Evolutionary conservation across 352 stramenopile genomes (phyloP).

Genomic region (Globisporangium okanoganense): DNA sequence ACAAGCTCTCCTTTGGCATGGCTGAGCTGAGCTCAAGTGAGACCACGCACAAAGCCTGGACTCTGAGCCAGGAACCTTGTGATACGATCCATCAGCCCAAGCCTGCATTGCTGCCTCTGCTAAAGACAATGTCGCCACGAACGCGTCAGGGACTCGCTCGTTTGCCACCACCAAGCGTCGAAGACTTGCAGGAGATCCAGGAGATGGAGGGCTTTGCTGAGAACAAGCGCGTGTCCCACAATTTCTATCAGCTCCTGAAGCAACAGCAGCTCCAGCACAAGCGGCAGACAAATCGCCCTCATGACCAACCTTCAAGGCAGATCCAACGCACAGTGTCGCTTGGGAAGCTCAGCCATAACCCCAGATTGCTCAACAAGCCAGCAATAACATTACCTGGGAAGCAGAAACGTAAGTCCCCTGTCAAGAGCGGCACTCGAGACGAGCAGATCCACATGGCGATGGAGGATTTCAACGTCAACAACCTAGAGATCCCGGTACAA

Average conservation of each 20-base stretch:
- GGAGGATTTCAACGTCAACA: conserved; percentile 20
- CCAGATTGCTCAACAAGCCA: background rate
- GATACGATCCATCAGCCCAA: background rate
- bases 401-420: background rate
- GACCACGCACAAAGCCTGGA: background rate
- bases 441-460: conserved; percentile 35
- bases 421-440: conserved; percentile 11
- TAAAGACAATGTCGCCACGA: conserved; percentile 46
- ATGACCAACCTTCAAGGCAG: background rate
- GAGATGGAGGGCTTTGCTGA: conserved; percentile 37
- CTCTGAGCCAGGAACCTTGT: background rate
- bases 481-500: background rate
- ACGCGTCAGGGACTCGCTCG: conserved; percentile 38
- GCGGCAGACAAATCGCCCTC: background rate
- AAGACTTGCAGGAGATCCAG: conserved; percentile 37
- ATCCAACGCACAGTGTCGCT: background rate
- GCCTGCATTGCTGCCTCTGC: conserved; percentile 27
- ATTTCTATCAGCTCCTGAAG: conserved; percentile 34
- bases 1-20: background rate
- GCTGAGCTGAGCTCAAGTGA: background rate
- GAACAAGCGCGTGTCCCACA: conserved; percentile 17
- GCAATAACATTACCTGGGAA: too few relatives aligned
- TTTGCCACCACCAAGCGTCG: conserved; percentile 27
- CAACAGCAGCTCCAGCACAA: conserved; percentile 11
- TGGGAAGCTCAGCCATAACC: background rate